Base-by-base conservation (phyloP, 1,139 yeast species). In the Nakaseomyces uthaithaninus region DNA sequence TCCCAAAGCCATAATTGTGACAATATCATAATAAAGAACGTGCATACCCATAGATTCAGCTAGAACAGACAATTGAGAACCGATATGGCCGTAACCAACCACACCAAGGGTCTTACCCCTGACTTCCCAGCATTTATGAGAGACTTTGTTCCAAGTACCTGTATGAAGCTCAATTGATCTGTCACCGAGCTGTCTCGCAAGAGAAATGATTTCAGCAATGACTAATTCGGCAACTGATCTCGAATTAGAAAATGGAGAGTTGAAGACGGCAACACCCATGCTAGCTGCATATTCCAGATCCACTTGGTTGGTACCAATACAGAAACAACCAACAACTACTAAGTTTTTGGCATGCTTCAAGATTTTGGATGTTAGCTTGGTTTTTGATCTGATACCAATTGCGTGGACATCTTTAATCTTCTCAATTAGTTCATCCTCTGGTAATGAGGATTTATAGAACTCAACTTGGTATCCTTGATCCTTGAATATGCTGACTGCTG, bases 1-100 rank as follows among this genome's bases (percentile, higher is more conserved):
- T 71, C 99, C 99, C 64, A 91, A 72, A 22, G 95, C 73, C 99
- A 91, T 91, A 63, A 91, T 86, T 76, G 89, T 87, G 43, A 76
- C 64, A 35, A 85, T 82, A 65, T 91, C 99, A 64, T 87, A 87
- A 69, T 91, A 91, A 49, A 91, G 71, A 43, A 91, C 97, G 54
- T 83, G 84, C 95, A 91, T 83, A 68, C 99, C 99, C 80, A 91
- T 80, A 36, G 96, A 78, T 72, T 91, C 99, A 37, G 99, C 97
- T 53, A 91, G 72, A 17, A 91, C 98, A 6, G 95, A 84, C 62
- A 91, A 78, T 68, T 91, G 99, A 35, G 97, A 72, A 56, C 99
- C 99, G 67, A 91, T 93, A 64, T 91, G 99, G 54, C 99, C 99
- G 59, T 93, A 91, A 51, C 99, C 99, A 26, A 91, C 74, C 58